Evolutionary conservation across 2,329 filamentous ascomycete genomes (phyloP).

Genomic region (Hymenoscyphus salicellus): DNA sequence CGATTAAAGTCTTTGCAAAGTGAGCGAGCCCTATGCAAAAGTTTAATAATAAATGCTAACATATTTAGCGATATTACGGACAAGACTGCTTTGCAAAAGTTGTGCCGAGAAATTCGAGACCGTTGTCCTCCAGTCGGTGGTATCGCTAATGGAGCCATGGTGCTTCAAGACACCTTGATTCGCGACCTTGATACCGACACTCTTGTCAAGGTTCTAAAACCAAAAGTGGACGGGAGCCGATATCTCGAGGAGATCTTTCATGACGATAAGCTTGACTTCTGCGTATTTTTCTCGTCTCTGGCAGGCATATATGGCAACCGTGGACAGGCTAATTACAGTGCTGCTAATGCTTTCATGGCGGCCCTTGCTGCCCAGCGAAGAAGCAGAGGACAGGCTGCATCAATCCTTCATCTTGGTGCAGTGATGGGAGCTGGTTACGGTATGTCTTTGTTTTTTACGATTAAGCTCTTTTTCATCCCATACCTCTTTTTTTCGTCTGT

Average conservation of each 20-base stretch:
- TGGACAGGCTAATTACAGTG: conserved; percentile 30
- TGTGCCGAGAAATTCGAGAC: conserved; percentile 61
- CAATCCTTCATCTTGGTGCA: conserved; percentile 6
- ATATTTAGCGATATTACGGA: conserved; percentile 3
- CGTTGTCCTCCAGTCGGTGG: conserved; percentile 36
- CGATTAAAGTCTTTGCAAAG: conserved; percentile 3
- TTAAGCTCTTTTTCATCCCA: neutral
- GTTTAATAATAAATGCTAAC: neutral
- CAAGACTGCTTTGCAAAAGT: neutral
- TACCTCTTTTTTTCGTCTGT: neutral
- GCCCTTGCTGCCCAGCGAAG: conserved; percentile 10
- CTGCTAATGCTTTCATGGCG: conserved; percentile 34
- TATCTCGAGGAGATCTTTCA: conserved; percentile 15
- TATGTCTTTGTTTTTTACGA: neutral
- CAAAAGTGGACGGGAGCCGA: conserved; percentile 18
- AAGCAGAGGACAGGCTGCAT: conserved; percentile 1
- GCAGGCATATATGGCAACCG: conserved; percentile 22
- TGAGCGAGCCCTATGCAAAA: neutral
- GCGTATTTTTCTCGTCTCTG: conserved; percentile 9
- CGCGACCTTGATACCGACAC: conserved; percentile 29
- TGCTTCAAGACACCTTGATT: conserved; percentile 40
- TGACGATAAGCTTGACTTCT: conserved; percentile 30
- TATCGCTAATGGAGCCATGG: conserved; percentile 44
- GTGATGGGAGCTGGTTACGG: conserved; percentile 5
- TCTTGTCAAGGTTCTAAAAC: conserved; percentile 20